Evolutionary conservation across 2,329 filamentous ascomycete genomes (phyloP).

Genomic region (Leptographium lundbergii): DNA sequence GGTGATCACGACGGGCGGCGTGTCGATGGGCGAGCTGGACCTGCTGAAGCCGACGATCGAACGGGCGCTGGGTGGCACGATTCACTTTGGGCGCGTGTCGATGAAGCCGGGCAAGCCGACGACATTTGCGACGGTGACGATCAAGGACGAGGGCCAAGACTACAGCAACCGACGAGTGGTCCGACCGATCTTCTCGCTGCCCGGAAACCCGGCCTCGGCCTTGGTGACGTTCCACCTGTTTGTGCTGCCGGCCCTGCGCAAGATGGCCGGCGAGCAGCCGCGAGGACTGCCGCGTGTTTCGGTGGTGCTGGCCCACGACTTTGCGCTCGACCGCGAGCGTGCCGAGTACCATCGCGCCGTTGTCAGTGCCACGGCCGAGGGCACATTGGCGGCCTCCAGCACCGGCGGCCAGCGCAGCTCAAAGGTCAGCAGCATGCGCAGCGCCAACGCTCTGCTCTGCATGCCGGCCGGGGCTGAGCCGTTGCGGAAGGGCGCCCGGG

Average conservation of each 20-base stretch:
- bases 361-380: constrained; percentile 53
- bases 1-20: constrained; percentile 83
- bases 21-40: constrained; percentile 96
- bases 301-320: constrained; percentile 59
- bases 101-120: constrained; percentile 99
- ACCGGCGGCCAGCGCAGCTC: constrained; percentile 88
- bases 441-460: constrained; percentile 77
- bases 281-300: constrained; percentile 59
- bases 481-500: constrained; percentile 55
- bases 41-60: constrained; percentile 94
- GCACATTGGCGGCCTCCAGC: constrained; percentile 58
- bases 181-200: constrained; percentile 77
- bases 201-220: constrained; percentile 87
- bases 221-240: constrained; percentile 91
- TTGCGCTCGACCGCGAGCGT: constrained; percentile 60
- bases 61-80: constrained; percentile 74
- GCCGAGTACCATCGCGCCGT: constrained; percentile 86
- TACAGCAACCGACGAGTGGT: constrained; percentile 26
- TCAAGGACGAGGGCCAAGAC: constrained; percentile 34
- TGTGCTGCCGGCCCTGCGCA: constrained; percentile 75
- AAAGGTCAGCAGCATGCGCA: constrained; percentile 73
- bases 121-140: constrained; percentile 81
- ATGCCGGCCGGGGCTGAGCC: constrained; percentile 52
- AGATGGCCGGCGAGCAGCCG: constrained; percentile 54
- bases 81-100: constrained; percentile 88